These are phyloP conservation scores for Piromyces finnis DNA, from an alignment of 192 early-diverging fungal genomes.

Conservation along the genomic window DNA sequence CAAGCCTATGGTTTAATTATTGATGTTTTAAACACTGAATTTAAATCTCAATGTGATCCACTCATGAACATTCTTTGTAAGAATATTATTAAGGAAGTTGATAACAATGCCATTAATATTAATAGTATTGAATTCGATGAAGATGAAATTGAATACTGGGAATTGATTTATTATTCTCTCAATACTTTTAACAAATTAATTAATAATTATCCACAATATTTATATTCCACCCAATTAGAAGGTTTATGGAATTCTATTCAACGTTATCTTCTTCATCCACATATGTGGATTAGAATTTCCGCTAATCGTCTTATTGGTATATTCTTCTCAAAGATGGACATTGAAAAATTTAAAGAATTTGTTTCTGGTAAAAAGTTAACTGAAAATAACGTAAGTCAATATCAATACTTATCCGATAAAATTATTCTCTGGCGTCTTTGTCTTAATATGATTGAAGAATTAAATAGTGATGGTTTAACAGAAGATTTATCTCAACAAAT, in stretches of 20 bases:
- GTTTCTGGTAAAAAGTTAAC: neutral
- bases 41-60: neutral
- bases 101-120: slow-evolving; percentile 6
- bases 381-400: neutral
- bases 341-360: slow-evolving; percentile 5
- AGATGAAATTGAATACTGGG: slow-evolving; percentile 47
- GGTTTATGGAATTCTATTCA: slow-evolving; percentile 48
- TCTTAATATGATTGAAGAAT: slow-evolving; percentile 7
- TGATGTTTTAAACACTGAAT: neutral
- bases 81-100: slow-evolving; percentile 15
- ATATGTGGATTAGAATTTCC: slow-evolving; percentile 70
- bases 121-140: slow-evolving; percentile 15
- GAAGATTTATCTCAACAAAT: slow-evolving; percentile 71
- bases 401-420: neutral
- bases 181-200: slow-evolving; percentile 57
- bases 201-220: slow-evolving; percentile 24
- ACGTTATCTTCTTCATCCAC: slow-evolving; percentile 65
- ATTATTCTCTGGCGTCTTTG: neutral
- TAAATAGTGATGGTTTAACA: slow-evolving; percentile 24
- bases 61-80: slow-evolving; percentile 1
- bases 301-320: slow-evolving; percentile 53
- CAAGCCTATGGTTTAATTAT: neutral
- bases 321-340: slow-evolving; percentile 53
- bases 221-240: slow-evolving; percentile 20
- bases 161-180: slow-evolving; percentile 65